These are phyloP conservation scores for Byssothecium circinans DNA, from an alignment of 2,329 filamentous ascomycete genomes.

Conservation along the genomic window DNA sequence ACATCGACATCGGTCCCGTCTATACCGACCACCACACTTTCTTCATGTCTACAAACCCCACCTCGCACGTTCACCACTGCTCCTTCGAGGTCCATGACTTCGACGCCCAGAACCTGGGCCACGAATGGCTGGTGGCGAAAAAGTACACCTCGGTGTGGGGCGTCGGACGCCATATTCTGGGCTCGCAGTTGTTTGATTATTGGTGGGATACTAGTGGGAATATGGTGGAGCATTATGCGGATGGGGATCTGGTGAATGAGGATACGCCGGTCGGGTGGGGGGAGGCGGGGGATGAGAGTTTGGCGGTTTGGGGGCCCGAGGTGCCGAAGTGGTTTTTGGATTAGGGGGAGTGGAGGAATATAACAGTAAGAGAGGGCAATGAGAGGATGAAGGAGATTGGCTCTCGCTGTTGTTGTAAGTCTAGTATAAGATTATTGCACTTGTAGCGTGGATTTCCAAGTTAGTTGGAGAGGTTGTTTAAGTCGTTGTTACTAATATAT, in stretches of 20 bases:
- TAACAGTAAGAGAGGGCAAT: neutral
- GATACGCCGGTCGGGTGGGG: conserved; percentile 52
- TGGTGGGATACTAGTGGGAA: conserved; percentile 67
- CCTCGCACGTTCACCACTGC: conserved; percentile 64
- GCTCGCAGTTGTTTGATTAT: conserved; percentile 73
- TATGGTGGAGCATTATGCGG: conserved; percentile 71
- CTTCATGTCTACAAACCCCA: conserved; percentile 50
- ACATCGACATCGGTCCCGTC: conserved; percentile 55
- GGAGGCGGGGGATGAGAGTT: conserved; percentile 44
- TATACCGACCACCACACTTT: conserved; percentile 60
- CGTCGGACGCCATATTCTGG: conserved; percentile 69
- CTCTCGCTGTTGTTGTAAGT: too few species aligned
- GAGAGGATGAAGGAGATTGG: neutral
- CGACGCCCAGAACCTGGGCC: conserved; percentile 69
- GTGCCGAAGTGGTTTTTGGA: conserved; percentile 44
- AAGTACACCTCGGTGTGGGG: conserved; percentile 70
- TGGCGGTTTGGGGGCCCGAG: conserved; percentile 49
- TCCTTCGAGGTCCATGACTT: conserved; percentile 71
- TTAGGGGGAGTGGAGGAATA: conserved; percentile 13
- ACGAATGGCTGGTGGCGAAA: conserved; percentile 66
- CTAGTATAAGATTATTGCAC: too few species aligned
- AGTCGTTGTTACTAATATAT: too few species aligned
- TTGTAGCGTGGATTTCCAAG: too few species aligned
- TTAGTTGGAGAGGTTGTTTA: too few species aligned
- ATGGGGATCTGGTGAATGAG: conserved; percentile 67